These are phyloP conservation scores for Plantago elongata DNA, from an alignment of 257 asterid genomes.

Conservation along the genomic window DNA sequence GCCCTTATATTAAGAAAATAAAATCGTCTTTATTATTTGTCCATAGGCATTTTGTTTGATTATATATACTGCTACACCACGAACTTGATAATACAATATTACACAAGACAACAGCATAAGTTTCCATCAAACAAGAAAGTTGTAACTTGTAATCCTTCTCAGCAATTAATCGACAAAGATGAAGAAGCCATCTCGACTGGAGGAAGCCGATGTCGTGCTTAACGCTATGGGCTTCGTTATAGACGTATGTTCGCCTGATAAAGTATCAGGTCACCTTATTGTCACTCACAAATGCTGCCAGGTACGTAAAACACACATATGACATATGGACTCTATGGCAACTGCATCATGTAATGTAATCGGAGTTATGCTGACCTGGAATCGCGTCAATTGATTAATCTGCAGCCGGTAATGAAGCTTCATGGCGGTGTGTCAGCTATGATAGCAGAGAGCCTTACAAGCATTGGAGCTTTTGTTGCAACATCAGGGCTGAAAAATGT, in stretches of 20 bases:
- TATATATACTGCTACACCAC: no score
- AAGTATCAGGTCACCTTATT: constrained; percentile 10
- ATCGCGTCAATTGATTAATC: neutral
- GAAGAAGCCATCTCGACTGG: no score
- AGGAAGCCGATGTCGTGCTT: neutral
- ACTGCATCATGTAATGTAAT: neutral
- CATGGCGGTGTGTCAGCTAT: constrained; percentile 57
- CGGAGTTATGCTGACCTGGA: neutral
- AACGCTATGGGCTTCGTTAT: neutral
- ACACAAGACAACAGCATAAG: no score
- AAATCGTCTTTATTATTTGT: no score
- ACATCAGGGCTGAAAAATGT: constrained; percentile 44
- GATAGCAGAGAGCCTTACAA: constrained; percentile 49
- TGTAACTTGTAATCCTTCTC: no score
- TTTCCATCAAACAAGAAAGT: no score
- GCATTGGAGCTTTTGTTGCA: constrained; percentile 46
- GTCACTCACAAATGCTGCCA: constrained; percentile 1
- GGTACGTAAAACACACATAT: neutral
- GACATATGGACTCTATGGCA: neutral
- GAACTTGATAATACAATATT: no score
- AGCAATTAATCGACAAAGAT: no score
- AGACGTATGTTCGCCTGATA: neutral
- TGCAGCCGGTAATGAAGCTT: constrained; percentile 50
- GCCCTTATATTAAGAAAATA: no score
- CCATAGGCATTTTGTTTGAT: no score